phyloP scores from a whole-genome alignment of 2,329 filamentous ascomycete species.

The Fusarium sp. region DNA sequence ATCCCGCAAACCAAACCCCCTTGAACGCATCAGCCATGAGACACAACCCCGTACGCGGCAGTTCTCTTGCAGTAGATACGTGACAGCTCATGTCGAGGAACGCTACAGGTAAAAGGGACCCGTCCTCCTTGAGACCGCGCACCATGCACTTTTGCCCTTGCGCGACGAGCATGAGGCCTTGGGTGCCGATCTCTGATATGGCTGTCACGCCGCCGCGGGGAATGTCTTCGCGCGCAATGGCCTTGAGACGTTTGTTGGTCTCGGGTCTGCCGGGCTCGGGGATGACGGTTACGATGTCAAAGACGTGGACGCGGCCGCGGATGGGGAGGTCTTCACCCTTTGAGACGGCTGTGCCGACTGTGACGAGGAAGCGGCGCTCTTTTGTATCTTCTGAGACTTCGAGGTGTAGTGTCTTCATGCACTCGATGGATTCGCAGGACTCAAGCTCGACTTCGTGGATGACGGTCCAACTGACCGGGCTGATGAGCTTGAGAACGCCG shows the following conservation, averaged over 20 bases:
- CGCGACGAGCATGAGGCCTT: conserved; percentile 87
- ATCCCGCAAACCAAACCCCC: conserved; percentile 95
- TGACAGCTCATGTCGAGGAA: conserved; percentile 99
- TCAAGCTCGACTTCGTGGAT: conserved; percentile 82
- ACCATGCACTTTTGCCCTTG: conserved; percentile 99
- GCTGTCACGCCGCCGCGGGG: conserved; percentile 91
- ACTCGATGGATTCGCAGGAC: conserved; percentile 79
- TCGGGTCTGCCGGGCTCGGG: conserved; percentile 87
- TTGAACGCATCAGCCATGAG: conserved; percentile 91
- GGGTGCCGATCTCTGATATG: conserved; percentile 83
- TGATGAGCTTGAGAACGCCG: conserved; percentile 81
- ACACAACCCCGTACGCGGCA: conserved; percentile 85
- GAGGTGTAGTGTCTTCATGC: conserved; percentile 83
- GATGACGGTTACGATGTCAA: conserved; percentile 91
- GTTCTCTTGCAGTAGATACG: conserved; percentile 83
- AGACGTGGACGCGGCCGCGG: conserved; percentile 86
- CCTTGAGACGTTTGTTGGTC: conserved; percentile 84
- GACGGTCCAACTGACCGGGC: conserved; percentile 78
- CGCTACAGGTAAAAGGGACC: conserved; percentile 88
- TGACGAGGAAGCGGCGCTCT: conserved; percentile 82
- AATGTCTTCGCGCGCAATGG: conserved; percentile 89
- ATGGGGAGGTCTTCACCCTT: conserved; percentile 91
- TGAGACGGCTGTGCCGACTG: conserved; percentile 85
- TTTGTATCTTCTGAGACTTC: conserved; percentile 93
- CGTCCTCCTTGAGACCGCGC: conserved; percentile 93